phyloP scores from a whole-genome alignment of 768 basidiomycete genomes.

The Tylopilus subfusipes region DNA sequence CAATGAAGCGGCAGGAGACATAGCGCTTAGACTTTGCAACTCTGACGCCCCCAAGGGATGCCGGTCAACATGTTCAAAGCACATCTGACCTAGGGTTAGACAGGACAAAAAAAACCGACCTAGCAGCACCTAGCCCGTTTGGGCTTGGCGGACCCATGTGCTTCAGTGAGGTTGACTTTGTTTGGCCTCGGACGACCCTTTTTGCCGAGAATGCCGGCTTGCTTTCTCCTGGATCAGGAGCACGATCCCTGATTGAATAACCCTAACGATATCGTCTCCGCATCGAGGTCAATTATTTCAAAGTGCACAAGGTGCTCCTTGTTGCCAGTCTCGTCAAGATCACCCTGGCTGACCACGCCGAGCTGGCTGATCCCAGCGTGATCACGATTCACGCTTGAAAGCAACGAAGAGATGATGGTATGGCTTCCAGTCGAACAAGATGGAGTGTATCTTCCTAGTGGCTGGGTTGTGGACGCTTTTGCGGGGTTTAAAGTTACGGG shows the following conservation, averaged over 20 bases:
- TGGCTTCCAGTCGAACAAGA: too few species aligned
- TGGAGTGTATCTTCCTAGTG: too few species aligned
- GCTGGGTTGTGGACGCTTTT: too few species aligned
- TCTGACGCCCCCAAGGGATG: neutral
- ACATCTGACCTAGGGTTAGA: neutral
- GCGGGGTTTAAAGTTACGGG: too few species aligned
- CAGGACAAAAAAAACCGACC: neutral
- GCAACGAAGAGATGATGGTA: neutral
- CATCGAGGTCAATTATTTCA: neutral
- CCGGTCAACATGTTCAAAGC: neutral
- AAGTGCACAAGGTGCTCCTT: neutral
- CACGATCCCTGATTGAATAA: neutral
- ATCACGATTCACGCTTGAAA: neutral
- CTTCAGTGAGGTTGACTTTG: neutral
- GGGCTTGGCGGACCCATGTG: neutral
- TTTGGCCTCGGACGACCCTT: neutral
- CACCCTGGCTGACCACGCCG: too few species aligned
- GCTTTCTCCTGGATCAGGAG: neutral
- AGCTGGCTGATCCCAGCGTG: too few species aligned
- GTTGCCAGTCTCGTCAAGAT: too few species aligned
- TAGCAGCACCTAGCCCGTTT: neutral
- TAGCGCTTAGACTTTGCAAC: too few species aligned
- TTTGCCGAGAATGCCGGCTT: neutral
- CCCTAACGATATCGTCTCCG: too few species aligned
- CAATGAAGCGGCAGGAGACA: too few species aligned